Conservation (phyloP, 2,329 filamentous ascomycete species). For the Talaromyces islandicus region DNA sequence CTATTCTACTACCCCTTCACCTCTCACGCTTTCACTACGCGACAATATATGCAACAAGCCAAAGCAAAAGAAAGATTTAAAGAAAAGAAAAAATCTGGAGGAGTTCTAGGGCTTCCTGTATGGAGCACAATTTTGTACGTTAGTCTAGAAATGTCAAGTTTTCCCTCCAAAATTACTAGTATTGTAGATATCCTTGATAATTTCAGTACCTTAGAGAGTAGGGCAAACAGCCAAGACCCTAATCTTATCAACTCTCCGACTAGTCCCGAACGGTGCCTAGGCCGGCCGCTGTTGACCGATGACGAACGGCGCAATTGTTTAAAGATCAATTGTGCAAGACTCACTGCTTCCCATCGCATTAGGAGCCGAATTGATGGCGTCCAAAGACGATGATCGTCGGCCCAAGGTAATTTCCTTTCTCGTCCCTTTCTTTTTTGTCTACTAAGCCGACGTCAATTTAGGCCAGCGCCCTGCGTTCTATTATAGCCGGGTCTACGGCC, state of each 20-base stretch:
- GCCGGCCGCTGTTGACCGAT: background rate
- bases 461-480: conserved; percentile 79
- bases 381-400: conserved; percentile 29
- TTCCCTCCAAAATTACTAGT: conserved; percentile 16
- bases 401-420: conserved; percentile 25
- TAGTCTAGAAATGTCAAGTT: conserved; percentile 26
- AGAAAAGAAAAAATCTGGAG: conserved; percentile 20
- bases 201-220: background rate
- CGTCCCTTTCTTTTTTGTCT: conserved; percentile 10
- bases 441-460: conserved; percentile 35
- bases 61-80: conserved; percentile 10
- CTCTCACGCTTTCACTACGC: background rate
- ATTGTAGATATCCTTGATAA: background rate
- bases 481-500: conserved; percentile 87
- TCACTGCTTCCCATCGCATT: background rate
- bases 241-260: background rate
- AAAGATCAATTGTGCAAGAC: background rate
- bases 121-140: background rate
- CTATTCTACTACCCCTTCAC: background rate
- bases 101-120: conserved; percentile 17
- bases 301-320: background rate
- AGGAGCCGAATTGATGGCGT: conserved; percentile 22
- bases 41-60: background rate
- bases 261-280: background rate
- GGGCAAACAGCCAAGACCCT: background rate